These are phyloP conservation scores for Jaminaea rosea DNA, from an alignment of 1,284 basidiomycete species.

Conservation along the genomic window DNA sequence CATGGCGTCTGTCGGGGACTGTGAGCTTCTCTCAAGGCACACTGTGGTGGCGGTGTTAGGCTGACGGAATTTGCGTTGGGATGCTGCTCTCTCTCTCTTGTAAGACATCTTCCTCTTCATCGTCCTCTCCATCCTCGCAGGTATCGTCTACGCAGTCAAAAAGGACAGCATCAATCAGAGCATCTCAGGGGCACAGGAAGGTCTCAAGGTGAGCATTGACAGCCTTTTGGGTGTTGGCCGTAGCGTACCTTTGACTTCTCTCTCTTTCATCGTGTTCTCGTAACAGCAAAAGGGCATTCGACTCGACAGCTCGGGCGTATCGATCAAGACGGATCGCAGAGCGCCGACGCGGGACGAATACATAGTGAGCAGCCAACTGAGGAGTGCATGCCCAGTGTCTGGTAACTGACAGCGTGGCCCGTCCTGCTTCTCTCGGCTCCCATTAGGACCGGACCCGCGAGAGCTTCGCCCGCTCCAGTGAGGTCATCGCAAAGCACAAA, in stretches of 20 bases:
- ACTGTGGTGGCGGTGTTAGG: too few species aligned
- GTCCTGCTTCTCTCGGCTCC: not conserved
- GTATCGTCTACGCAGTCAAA: not conserved
- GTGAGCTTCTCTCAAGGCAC: constrained; percentile 1
- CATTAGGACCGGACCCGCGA: not conserved
- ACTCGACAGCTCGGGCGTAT: not conserved
- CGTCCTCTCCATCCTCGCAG: not conserved
- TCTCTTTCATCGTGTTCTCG: too few species aligned
- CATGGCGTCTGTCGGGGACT: constrained; percentile 1
- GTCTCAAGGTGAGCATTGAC: not conserved
- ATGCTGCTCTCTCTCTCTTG: too few species aligned
- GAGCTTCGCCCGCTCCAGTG: not conserved
- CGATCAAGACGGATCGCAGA: not conserved
- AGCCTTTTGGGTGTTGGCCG: too few species aligned
- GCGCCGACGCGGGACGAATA: not conserved
- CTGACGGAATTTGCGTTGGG: too few species aligned
- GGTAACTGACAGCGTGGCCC: too few species aligned
- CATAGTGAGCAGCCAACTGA: not conserved
- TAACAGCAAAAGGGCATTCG: not conserved
- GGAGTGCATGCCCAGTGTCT: too few species aligned
- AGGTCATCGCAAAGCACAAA: not conserved
- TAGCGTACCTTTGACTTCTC: too few species aligned
- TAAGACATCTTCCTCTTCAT: constrained; percentile 2
- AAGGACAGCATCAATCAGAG: not conserved
- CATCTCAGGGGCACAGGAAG: not conserved